phyloP scores from a whole-genome alignment of 2,329 filamentous ascomycete genomes.

The Kalaharituber pfeilii region DNA sequence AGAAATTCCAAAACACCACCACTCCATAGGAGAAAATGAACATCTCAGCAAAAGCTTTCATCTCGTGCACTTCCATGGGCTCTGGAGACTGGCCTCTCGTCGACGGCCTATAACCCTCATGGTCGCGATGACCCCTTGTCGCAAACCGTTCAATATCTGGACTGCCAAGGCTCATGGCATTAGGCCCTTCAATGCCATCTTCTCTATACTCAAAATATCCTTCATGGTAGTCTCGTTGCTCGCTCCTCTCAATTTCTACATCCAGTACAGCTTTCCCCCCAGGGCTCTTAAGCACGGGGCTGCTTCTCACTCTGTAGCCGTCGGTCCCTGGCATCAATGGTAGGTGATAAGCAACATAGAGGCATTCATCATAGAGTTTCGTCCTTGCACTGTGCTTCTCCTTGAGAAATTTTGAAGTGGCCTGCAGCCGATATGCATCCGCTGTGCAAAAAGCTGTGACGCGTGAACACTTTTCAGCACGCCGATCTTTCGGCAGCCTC shows the following conservation, averaged over 20 bases:
- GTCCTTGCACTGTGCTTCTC: conserved; percentile 78
- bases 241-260: conserved; percentile 88
- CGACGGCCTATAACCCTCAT: conserved; percentile 19
- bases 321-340: conserved; percentile 72
- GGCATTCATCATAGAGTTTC: conserved; percentile 92
- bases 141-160: background rate
- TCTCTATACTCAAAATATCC: conserved; percentile 65
- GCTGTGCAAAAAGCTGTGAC: conserved; percentile 95
- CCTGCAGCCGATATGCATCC: conserved; percentile 76
- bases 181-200: conserved; percentile 17
- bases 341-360: conserved; percentile 89
- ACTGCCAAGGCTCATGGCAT: background rate
- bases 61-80: conserved; percentile 5
- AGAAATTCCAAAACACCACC: conserved; percentile 98
- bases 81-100: background rate
- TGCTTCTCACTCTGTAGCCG: conserved; percentile 74
- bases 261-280: conserved; percentile 86
- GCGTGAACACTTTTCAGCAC: conserved; percentile 71
- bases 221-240: conserved; percentile 73
- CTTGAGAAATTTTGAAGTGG: conserved; percentile 74
- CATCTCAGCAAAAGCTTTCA: conserved; percentile 73
- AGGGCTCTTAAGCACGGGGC: conserved; percentile 78
- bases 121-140: conserved; percentile 14
- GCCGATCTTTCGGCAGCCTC: conserved; percentile 68
- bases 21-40: conserved; percentile 96